Conservation (phyloP, 1,284 basidiomycete species). For the Trichosporon ovoides region DNA sequence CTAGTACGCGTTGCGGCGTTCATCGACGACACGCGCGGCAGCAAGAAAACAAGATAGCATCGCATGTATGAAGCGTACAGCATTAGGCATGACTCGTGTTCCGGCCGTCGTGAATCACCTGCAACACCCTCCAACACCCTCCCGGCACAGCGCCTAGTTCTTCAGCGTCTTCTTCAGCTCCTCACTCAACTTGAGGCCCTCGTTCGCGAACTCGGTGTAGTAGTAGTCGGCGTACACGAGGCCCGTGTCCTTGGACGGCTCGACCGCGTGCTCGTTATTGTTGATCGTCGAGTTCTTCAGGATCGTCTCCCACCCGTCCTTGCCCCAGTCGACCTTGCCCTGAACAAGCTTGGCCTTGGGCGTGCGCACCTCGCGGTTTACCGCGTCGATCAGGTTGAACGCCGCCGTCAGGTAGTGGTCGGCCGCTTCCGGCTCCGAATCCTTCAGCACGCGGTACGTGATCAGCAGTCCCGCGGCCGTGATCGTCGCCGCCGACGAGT, state of each 20-base stretch:
- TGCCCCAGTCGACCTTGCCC: constrained; percentile 33
- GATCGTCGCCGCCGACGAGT: constrained; percentile 35
- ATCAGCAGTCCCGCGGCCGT: constrained; percentile 34
- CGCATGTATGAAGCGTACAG: too few relatives aligned
- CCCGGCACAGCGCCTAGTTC: background rate
- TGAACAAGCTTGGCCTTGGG: constrained; percentile 18
- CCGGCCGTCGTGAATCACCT: too few relatives aligned
- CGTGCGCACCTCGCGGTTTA: constrained; percentile 26
- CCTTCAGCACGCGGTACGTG: constrained; percentile 27
- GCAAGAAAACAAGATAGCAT: too few relatives aligned
- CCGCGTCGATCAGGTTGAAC: constrained; percentile 27
- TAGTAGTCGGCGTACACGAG: constrained; percentile 32
- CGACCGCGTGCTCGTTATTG: constrained; percentile 26
- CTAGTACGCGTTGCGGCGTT: too few relatives aligned
- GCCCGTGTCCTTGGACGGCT: constrained; percentile 30
- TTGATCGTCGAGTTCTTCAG: constrained; percentile 40
- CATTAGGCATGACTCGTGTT: too few relatives aligned
- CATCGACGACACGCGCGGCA: too few relatives aligned
- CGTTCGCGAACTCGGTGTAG: constrained; percentile 37
- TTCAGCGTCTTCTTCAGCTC: background rate
- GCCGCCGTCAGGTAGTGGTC: constrained; percentile 31
- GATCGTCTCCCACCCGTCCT: constrained; percentile 41
- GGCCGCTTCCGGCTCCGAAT: constrained; percentile 22
- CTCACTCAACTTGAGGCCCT: constrained; percentile 31
- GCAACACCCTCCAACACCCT: background rate